Base-by-base conservation (phyloP, 1,139 yeast genomes). In the Nadsonia starkeyi-henricii region DNA sequence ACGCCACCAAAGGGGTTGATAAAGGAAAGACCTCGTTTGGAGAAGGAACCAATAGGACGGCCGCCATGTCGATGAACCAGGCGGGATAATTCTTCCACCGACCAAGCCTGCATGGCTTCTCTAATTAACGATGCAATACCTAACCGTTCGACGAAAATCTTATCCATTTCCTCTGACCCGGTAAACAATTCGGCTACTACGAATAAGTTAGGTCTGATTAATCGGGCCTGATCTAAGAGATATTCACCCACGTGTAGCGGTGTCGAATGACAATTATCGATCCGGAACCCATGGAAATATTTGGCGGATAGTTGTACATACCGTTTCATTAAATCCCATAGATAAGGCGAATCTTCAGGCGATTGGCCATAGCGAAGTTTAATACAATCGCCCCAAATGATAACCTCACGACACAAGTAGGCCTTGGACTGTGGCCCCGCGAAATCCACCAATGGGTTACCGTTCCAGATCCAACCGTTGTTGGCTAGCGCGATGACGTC, bases 391-490 rank as follows among this genome's bases (percentile, higher is more conserved):
- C 95, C 94, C 98, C 98, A 91, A 28, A 89, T 86, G 57, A 91
- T 88, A 18, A 91, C 95, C 63, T 91, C 96, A 62, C 98, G 77
- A 50, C 95, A 74, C 49, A 91, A 67, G 60, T 91, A 91, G 1
- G 95, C 91, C 58, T 78, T 81, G 12, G 95, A 79, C 51, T 79
- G 58, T 36, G 72, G 66, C 1, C 95, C 84, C 0, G 97, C 98
- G 72, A 89, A 91, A 63, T 91, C 97, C 5, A 86, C 81, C 52
- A 89, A 66, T 2, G 97, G 96, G 57, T 89, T 82, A 15, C 96
- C 96, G 48, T 88, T 91, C 98, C 98, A 91, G 50, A 91, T 88
- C 97, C 97, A 91, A 44, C 98, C 98, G 60, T 91, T 91, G 61
- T 91, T 91, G 4, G 96, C 97, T 52, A 91, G 69, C 1, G 89